These are phyloP conservation scores for Neonectria ditissima DNA, from an alignment of 2,329 filamentous ascomycete species.

Conservation along the genomic window DNA sequence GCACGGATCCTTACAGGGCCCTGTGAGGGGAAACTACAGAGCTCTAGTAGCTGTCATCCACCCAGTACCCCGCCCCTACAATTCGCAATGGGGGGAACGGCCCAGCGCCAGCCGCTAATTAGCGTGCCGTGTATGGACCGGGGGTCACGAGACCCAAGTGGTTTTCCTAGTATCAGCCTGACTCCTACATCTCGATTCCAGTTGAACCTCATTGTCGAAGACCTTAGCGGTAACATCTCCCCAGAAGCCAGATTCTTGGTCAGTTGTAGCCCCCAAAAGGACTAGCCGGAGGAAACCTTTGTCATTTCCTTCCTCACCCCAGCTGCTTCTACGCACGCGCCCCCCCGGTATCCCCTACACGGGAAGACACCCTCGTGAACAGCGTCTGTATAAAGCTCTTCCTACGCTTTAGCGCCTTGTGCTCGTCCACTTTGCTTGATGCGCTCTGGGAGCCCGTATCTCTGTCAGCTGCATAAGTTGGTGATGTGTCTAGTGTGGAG, in stretches of 20 bases:
- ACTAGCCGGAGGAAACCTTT: background rate
- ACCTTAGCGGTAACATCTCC: background rate
- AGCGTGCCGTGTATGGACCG: background rate
- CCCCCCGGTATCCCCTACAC: constrained; percentile 8
- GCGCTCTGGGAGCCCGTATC: background rate
- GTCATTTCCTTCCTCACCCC: background rate
- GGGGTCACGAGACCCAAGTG: background rate
- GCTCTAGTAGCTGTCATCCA: background rate
- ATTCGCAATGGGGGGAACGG: background rate
- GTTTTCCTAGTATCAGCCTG: background rate
- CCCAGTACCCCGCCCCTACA: background rate
- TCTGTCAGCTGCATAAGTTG: background rate
- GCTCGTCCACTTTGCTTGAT: constrained; percentile 3
- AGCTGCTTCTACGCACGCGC: background rate
- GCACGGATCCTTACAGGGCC: background rate
- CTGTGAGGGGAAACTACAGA: background rate
- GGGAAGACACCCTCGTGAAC: constrained; percentile 45
- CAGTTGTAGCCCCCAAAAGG: background rate
- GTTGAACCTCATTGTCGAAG: background rate
- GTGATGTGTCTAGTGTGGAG: background rate
- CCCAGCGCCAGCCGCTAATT: background rate
- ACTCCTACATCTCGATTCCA: background rate
- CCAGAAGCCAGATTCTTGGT: background rate
- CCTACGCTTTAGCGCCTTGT: constrained; percentile 49
- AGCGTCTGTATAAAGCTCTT: constrained; percentile 62